Conservation (phyloP, 1,284 basidiomycete genomes). For the Tilletiaria anomala region DNA sequence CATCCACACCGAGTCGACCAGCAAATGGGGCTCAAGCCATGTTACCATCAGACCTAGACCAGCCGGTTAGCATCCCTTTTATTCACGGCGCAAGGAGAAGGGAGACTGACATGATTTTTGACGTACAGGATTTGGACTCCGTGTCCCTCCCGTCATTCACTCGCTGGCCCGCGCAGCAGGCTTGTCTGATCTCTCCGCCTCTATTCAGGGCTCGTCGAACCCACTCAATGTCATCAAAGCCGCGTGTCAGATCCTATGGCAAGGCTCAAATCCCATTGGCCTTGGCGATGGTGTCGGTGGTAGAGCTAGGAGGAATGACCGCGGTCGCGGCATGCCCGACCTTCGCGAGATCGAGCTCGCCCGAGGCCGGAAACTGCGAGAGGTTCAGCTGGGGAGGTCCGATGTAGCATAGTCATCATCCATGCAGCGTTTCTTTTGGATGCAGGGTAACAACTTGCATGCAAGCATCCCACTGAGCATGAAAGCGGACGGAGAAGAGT, state of each 20-base stretch:
- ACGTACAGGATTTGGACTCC: constrained; percentile 64
- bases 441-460: too few species aligned
- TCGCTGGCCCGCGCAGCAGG: constrained; percentile 75
- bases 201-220: constrained; percentile 84
- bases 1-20: constrained; percentile 64
- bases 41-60: constrained; percentile 75
- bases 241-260: constrained; percentile 38
- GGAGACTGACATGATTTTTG: not conserved
- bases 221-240: constrained; percentile 50
- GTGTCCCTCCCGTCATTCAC: constrained; percentile 77
- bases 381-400: too few species aligned
- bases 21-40: constrained; percentile 71
- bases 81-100: not conserved
- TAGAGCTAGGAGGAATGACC: constrained; percentile 27
- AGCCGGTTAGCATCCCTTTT: constrained; percentile 21
- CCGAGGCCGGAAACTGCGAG: too few species aligned
- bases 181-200: constrained; percentile 82
- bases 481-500: too few species aligned
- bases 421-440: too few species aligned
- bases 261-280: constrained; percentile 22
- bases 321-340: constrained; percentile 27
- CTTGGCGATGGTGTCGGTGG: constrained; percentile 36
- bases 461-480: too few species aligned
- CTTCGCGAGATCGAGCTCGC: constrained; percentile 23
- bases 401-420: too few species aligned